Percentiles rank a stretch among this genome's conserved stretches.
Evolutionary conservation across 345 rosid genomes (phyloP).

Genomic region (Eutrema heterophyllum): DNA sequence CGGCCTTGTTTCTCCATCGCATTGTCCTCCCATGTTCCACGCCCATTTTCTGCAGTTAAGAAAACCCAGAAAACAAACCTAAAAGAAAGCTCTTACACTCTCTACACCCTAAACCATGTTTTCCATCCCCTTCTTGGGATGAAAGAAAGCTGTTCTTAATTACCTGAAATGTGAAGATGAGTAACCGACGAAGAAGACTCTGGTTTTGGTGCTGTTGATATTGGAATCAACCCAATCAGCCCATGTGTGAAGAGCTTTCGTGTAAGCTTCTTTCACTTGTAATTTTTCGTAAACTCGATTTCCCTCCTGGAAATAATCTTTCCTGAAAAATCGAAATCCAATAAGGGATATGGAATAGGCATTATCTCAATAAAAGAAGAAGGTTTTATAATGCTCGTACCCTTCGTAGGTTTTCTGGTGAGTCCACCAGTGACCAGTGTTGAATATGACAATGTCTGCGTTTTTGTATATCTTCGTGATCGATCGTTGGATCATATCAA

Average conservation of each 20-base stretch:
- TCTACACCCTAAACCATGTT: too few species aligned
- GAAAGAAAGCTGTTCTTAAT: background rate
- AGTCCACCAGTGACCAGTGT: conserved; percentile 80
- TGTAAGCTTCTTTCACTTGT: conserved; percentile 54
- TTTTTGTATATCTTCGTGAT: conserved; percentile 30
- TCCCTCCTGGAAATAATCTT: conserved; percentile 66
- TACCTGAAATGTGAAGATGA: conserved; percentile 81
- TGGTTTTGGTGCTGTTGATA: conserved; percentile 45
- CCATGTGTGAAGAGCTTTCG: conserved; percentile 69
- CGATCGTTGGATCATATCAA: conserved; percentile 44
- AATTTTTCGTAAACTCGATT: conserved; percentile 44
- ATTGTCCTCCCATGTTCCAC: conserved; percentile 59
- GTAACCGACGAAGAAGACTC: conserved; percentile 69
- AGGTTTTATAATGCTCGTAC: conserved; percentile 16
- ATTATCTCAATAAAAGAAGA: background rate
- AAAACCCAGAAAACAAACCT: background rate
- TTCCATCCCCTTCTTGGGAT: too few species aligned
- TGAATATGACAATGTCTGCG: conserved; percentile 62
- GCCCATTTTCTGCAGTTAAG: conserved; percentile 47
- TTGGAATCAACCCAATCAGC: conserved; percentile 67
- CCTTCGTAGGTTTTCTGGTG: conserved; percentile 49
- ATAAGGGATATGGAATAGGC: background rate
- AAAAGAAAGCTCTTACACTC: background rate
- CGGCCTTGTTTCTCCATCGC: conserved; percentile 46
- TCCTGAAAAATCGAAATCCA: conserved; percentile 27